A percentile compares a stretch with the other conserved stretches of the same genome.
Evolutionary conservation across 371 early-diverging fungal genomes (phyloP).

Genomic region (Saksenaea vasiformis): DNA sequence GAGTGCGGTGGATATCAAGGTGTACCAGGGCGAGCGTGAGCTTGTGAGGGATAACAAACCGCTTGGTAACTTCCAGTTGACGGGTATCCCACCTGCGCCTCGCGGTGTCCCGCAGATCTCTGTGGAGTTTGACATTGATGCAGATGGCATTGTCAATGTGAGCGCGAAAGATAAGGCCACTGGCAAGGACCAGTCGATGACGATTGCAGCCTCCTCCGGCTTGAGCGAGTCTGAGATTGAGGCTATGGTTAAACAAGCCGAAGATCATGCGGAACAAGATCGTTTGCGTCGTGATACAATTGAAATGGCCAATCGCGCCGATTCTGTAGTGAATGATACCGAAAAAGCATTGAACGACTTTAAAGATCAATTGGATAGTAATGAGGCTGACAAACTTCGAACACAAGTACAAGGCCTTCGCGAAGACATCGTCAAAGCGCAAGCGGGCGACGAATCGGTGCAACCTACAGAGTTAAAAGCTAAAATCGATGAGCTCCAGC

Average conservation of each 20-base stretch:
- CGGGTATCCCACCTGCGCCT: constrained; percentile 78
- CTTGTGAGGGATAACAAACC: constrained; percentile 93
- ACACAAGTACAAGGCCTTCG: constrained; percentile 71
- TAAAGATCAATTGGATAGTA: constrained; percentile 84
- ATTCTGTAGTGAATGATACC: constrained; percentile 82
- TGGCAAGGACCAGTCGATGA: constrained; percentile 85
- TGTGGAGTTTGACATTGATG: constrained; percentile 96
- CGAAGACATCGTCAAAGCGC: constrained; percentile 64
- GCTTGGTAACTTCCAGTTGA: constrained; percentile 92
- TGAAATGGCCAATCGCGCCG: constrained; percentile 87
- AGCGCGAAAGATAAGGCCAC: constrained; percentile 93
- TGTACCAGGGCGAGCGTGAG: constrained; percentile 98
- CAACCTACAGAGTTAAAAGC: constrained; percentile 66
- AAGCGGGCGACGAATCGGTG: constrained; percentile 56
- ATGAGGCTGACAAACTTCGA: constrained; percentile 75
- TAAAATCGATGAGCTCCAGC: constrained; percentile 75
- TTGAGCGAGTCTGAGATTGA: constrained; percentile 89
- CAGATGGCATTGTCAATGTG: constrained; percentile 96
- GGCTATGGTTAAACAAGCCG: constrained; percentile 87
- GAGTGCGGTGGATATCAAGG: constrained; percentile 92
- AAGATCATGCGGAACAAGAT: constrained; percentile 83
- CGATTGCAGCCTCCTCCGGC: constrained; percentile 92
- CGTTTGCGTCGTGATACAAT: constrained; percentile 82
- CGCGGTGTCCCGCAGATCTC: constrained; percentile 84
- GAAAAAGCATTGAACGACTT: constrained; percentile 89